Evolutionary conservation across 192 early-diverging fungal species (phyloP), one percentile per base, ranked within the genome.

Genomic region (Podochytrium sp.): DNA sequence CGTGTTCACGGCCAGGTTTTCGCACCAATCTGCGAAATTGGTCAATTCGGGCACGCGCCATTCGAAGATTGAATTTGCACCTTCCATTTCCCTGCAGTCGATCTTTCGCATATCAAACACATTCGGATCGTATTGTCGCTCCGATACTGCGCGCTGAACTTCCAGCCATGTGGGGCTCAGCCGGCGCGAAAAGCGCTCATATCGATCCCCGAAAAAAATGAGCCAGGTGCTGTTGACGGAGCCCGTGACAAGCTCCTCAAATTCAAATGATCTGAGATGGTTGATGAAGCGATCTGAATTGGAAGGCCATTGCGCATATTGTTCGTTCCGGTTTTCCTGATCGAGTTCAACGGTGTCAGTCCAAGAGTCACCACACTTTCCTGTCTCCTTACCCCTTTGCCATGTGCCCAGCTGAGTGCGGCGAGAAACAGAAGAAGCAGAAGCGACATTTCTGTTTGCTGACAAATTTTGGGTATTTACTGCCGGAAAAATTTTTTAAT

Each of bases 101-200:
- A 62, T 38, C 27, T 62, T 62, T 16, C 14, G 30, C 60, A 62
- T 62, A 40, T 16, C 35, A 27, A 62, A 62, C 27, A 62, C 18
- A n/a, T 12, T 10, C 37, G 27, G 14, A 10, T 12, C 6, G 16
- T n/a, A 38, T 10, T 38, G 27, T 62, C 27, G 16, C 7, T 12
- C 18, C 6, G 7, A 10, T 16, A 62, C 16, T 40, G 10, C 16
- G 5, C 37, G 16, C 37, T 62, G 60, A 10, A 62, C 34, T 12
- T 38, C 32, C 27, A 62, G 60, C 60, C 60, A 62, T 38, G 27
- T 34, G 10, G 32, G 27, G 12, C 30, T 10, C 10, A 40, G 18
- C 16, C 16, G 10, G 14, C 37, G 27, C 30, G 14, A 37, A 25
- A 57, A 57, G 10, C 27, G 14, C 25, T 57, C 55, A 27, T 57